Evolutionary conservation across 106 monocot species (phyloP).

Genomic region (Allium fistulosum): DNA sequence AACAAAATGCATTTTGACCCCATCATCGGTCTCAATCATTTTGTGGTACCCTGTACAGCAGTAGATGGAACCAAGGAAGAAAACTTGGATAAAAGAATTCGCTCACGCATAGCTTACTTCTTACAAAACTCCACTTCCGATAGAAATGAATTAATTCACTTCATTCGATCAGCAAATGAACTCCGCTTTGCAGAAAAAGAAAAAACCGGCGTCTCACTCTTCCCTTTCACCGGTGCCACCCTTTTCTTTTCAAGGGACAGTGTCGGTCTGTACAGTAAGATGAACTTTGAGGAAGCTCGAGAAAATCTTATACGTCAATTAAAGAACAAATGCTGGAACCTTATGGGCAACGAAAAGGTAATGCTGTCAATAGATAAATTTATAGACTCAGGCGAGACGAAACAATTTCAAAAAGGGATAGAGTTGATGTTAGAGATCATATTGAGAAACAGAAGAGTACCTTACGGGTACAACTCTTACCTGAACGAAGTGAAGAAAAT

Average conservation of each 20-base stretch:
- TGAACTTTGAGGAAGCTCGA: constrained; percentile 2
- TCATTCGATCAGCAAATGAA: constrained; percentile 13
- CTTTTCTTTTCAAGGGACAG: constrained; percentile 12
- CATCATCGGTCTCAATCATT: constrained; percentile 18
- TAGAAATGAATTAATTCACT: constrained; percentile 1
- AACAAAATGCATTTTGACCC: constrained; percentile 17
- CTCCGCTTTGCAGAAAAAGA: constrained; percentile 10
- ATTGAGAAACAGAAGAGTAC: background rate
- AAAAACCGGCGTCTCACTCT: constrained; percentile 14
- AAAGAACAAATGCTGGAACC: constrained; percentile 6
- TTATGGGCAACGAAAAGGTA: constrained; percentile 4
- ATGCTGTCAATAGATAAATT: constrained; percentile 6
- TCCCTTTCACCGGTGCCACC: constrained; percentile 22
- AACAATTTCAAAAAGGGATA: background rate
- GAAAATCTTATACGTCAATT: constrained; percentile 8
- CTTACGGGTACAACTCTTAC: background rate
- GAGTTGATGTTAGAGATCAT: constrained; percentile 5
- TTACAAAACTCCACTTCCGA: constrained; percentile 5
- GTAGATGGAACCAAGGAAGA: constrained; percentile 2
- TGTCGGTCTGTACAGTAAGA: constrained; percentile 8
- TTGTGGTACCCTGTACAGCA: constrained; percentile 9
- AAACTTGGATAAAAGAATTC: background rate
- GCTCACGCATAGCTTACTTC: background rate
- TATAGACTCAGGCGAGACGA: background rate
- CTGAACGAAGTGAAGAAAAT: constrained; percentile 3